Percentiles rank a stretch among this genome's conserved stretches.
Conservation (phyloP, 805 yeast species). For the Tetrapisispora iriomotensis region DNA sequence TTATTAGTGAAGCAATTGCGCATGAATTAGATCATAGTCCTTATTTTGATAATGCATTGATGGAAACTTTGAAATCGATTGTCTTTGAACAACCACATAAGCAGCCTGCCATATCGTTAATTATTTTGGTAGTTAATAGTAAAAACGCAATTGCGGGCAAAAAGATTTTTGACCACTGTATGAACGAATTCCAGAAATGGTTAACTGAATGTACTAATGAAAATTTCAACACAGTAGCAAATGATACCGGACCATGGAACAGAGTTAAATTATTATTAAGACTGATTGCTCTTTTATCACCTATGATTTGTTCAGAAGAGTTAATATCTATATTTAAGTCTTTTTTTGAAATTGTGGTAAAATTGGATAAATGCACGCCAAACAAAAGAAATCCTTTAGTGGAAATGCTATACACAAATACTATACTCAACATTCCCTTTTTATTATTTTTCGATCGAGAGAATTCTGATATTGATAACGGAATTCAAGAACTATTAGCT, state of each 20-base stretch:
- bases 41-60: slow-evolving; percentile 41
- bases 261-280: slow-evolving; percentile 57
- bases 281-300: slow-evolving; percentile 52
- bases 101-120: slow-evolving; percentile 49
- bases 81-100: slow-evolving; percentile 84
- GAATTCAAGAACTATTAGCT: slow-evolving; percentile 34
- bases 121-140: slow-evolving; percentile 52
- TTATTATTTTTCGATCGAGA: slow-evolving; percentile 34
- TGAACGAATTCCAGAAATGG: slow-evolving; percentile 45
- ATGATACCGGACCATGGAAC: slow-evolving; percentile 46
- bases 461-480: slow-evolving; percentile 13
- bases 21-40: slow-evolving; percentile 48
- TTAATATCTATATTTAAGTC: slow-evolving; percentile 37
- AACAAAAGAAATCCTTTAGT: slow-evolving; percentile 43
- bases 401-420: slow-evolving; percentile 52
- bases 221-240: slow-evolving; percentile 14
- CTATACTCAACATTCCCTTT: slow-evolving; percentile 53
- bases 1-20: slow-evolving; percentile 50
- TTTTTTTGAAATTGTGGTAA: slow-evolving; percentile 39
- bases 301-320: slow-evolving; percentile 43
- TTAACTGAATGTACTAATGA: slow-evolving; percentile 30
- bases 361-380: slow-evolving; percentile 34
- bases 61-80: slow-evolving; percentile 53
- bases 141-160: slow-evolving; percentile 51
- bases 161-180: slow-evolving; percentile 53